These are phyloP conservation scores for Acer campestre DNA, from an alignment of 345 rosid genomes.

Conservation along the genomic window DNA sequence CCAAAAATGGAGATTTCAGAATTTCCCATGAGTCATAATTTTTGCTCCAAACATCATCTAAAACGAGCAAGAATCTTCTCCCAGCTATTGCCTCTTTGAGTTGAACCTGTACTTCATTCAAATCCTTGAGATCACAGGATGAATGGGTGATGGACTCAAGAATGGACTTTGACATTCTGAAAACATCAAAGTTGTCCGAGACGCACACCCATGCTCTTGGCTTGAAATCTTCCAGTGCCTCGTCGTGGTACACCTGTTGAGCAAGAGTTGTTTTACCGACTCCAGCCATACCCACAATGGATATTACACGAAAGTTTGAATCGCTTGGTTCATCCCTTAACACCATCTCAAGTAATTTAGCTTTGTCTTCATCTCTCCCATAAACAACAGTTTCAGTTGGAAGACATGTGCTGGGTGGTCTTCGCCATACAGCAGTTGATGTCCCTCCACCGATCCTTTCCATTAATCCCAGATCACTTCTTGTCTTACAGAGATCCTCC, in stretches of 20 bases:
- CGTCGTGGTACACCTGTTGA: neutral
- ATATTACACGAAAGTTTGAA: neutral
- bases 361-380: neutral
- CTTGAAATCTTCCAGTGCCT: neutral
- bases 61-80: neutral
- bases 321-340: neutral
- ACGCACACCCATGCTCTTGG: neutral
- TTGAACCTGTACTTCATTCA: neutral
- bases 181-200: neutral
- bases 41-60: neutral
- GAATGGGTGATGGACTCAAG: neutral
- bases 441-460: neutral
- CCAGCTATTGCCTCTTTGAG: neutral
- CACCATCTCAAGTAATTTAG: neutral
- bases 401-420: neutral
- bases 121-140: neutral
- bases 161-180: neutral
- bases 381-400: neutral
- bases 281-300: neutral
- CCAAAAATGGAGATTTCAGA: neutral
- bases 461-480: no score
- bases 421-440: neutral
- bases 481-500: no score
- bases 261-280: neutral
- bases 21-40: no score